Base-by-base conservation (phyloP, 768 basidiomycete species). In the Paxillus involutus region DNA sequence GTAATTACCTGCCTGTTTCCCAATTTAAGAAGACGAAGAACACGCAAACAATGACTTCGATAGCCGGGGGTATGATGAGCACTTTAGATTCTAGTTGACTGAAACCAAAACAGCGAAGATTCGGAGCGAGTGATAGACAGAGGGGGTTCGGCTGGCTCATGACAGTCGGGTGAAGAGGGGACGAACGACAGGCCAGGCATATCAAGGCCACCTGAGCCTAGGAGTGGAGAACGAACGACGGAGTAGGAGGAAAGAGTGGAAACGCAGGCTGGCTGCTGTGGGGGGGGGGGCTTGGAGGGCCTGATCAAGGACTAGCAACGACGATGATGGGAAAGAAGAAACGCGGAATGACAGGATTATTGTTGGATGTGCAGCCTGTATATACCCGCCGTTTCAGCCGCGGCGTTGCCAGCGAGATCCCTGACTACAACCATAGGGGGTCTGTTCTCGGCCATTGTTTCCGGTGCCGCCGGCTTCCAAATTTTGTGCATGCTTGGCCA, bases 121-220 rank as follows among this genome's bases (percentile, higher is more conserved):
- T 87, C 39, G 86, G 71, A 53, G 84, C 81, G 36, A 81, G 73
- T 30, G 90, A 91, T 57, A 91, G 74, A 71, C 89, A 92, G 63
- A 83, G 37, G 54, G 78, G 76, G 72, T 70, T 75, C 79, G 79
- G 80, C 69, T 72, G 74, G 55, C 41, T 59, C 63, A 61, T 66
- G 36, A 37, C 26, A 41, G 26, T 24, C 13, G 21, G 24, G 29
- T 42, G 53, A 44, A 35, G 16, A 57, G 56, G 2, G 56, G 46
- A 44, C 24, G 52, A 63, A 52, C 40, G 53, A 47, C 47, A 67
- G 59, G 62, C 62, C 45, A 63, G 53, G 73, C 75, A 77, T 75
- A 57, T 72, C 73, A 70, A 62, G 58, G 51, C 52, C 24, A 55
- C 53, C 51, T 51, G 48, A 49, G 69, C 59, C 60, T 64, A 59